Conservation (phyloP, 2,329 filamentous ascomycete genomes). For the Phoma herbarum region DNA sequence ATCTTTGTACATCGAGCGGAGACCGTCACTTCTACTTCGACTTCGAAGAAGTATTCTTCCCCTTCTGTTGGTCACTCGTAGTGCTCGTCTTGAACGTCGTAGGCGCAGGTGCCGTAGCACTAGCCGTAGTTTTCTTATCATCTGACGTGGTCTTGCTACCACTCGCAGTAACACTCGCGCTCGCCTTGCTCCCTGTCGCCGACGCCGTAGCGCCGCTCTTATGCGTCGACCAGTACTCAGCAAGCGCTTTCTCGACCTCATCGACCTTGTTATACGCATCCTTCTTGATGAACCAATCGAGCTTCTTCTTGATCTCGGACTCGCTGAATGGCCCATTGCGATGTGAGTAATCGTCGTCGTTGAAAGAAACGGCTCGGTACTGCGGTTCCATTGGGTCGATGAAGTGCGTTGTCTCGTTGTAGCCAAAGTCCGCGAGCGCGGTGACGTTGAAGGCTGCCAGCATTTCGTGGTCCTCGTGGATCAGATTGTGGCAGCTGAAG, state of each 20-base stretch:
- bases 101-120: background rate
- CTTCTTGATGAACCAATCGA: slow-evolving; percentile 33
- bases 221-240: slow-evolving; percentile 33
- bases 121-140: background rate
- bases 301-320: slow-evolving; percentile 31
- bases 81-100: slow-evolving; percentile 3
- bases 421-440: slow-evolving; percentile 42
- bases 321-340: slow-evolving; percentile 7
- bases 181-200: background rate
- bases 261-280: slow-evolving; percentile 41
- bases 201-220: background rate
- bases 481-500: slow-evolving; percentile 53
- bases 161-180: background rate
- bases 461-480: slow-evolving; percentile 58
- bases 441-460: slow-evolving; percentile 57
- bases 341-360: slow-evolving; percentile 24
- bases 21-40: background rate
- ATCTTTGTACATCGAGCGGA: background rate
- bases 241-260: slow-evolving; percentile 37
- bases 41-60: background rate
- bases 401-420: slow-evolving; percentile 46
- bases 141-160: background rate
- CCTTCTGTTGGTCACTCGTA: background rate
- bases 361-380: slow-evolving; percentile 31
- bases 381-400: slow-evolving; percentile 43